A percentile compares a stretch with the other conserved stretches of the same genome.
phyloP scores from a whole-genome alignment of 2,329 filamentous ascomycete species.

The Juglanconis sp. region DNA sequence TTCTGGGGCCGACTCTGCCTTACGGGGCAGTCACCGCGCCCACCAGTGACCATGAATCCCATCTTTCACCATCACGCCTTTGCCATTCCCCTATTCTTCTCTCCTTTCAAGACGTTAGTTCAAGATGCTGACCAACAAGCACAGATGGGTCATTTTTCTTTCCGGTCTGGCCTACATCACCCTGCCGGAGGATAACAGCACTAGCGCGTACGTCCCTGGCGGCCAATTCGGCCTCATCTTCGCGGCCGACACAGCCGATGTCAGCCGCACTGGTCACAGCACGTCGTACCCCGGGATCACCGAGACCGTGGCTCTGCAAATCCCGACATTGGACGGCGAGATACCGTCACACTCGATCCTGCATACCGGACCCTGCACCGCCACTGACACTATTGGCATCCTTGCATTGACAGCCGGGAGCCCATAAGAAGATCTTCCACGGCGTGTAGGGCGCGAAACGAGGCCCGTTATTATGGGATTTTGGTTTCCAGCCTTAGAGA shows the following conservation, averaged over 20 bases:
- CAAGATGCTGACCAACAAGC: no score
- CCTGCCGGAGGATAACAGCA: slow-evolving; percentile 32
- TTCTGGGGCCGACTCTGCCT: no score
- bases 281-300: slow-evolving; percentile 38
- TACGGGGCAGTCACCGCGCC: no score
- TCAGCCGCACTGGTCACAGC: slow-evolving; percentile 37
- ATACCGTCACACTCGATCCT: neutral
- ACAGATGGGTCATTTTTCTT: slow-evolving; percentile 35
- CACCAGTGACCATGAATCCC: no score
- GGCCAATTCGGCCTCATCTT: slow-evolving; percentile 40
- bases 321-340: slow-evolving; percentile 28
- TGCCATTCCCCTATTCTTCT: no score
- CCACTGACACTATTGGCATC: neutral
- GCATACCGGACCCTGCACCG: slow-evolving; percentile 8
- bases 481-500: no score
- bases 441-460: no score
- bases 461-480: no score
- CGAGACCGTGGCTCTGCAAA: slow-evolving; percentile 32
- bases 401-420: neutral
- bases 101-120: no score
- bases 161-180: slow-evolving; percentile 39
- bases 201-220: slow-evolving; percentile 35
- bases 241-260: slow-evolving; percentile 39
- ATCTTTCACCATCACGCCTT: no score
- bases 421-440: neutral